These are phyloP conservation scores for Lasiosphaeria ovina DNA, from an alignment of 495 filamentous ascomycete species.

Conservation along the genomic window DNA sequence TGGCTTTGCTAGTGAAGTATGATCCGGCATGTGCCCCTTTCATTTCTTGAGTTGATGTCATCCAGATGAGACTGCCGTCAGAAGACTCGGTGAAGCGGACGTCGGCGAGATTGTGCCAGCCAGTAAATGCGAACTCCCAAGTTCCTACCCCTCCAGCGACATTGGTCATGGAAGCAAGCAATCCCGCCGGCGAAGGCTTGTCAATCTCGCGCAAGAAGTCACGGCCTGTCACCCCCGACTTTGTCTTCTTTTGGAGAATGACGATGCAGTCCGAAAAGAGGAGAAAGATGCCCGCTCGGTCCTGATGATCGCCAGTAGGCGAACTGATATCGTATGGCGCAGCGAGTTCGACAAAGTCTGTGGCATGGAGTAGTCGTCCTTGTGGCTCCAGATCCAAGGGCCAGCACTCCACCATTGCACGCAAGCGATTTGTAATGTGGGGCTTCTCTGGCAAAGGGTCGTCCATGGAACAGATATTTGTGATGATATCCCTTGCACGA, in stretches of 20 bases:
- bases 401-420: slow-evolving; percentile 77
- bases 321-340: slow-evolving; percentile 59
- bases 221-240: slow-evolving; percentile 64
- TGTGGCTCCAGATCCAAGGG: slow-evolving; percentile 66
- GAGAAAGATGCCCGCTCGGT: slow-evolving; percentile 68
- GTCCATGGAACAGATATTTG: slow-evolving; percentile 91
- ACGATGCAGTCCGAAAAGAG: slow-evolving; percentile 83
- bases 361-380: slow-evolving; percentile 79
- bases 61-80: slow-evolving; percentile 69
- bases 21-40: slow-evolving; percentile 47
- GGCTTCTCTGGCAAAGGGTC: slow-evolving; percentile 63
- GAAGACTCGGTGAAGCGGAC: slow-evolving; percentile 74
- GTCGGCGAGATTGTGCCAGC: slow-evolving; percentile 66
- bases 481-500: slow-evolving; percentile 84
- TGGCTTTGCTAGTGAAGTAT: slow-evolving; percentile 48
- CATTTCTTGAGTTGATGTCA: slow-evolving; percentile 60
- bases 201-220: slow-evolving; percentile 81
- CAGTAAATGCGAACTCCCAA: slow-evolving; percentile 70
- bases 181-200: slow-evolving; percentile 60
- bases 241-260: slow-evolving; percentile 64
- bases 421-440: slow-evolving; percentile 67
- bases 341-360: slow-evolving; percentile 74
- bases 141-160: slow-evolving; percentile 48
- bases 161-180: slow-evolving; percentile 55
- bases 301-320: slow-evolving; percentile 23